A percentile compares a stretch with the other conserved stretches of the same genome.
phyloP scores from a whole-genome alignment of 768 basidiomycete species.

The Mycena leptocephala region DNA sequence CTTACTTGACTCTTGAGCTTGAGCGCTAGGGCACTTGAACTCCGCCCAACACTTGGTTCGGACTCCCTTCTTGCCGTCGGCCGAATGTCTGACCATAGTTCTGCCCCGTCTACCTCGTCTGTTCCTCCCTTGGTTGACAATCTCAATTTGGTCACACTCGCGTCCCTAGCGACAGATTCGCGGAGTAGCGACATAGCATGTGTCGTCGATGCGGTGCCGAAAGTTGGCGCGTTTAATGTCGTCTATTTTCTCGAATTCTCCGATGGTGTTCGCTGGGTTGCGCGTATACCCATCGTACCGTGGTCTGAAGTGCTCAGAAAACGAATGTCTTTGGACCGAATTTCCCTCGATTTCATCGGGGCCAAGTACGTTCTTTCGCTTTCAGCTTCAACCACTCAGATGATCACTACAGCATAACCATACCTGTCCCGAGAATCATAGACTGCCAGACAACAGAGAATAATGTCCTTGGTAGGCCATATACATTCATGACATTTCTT shows the following conservation, averaged over 20 bases:
- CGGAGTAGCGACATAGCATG: background rate
- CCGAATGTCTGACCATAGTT: background rate
- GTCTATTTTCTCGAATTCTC: conserved; percentile 24
- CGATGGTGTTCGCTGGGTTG: conserved; percentile 38
- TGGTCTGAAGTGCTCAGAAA: conserved; percentile 24
- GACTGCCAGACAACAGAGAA: conserved; percentile 21
- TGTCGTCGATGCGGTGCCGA: background rate
- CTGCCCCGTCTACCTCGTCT: background rate
- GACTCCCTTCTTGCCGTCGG: too few relatives aligned
- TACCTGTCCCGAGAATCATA: conserved; percentile 36
- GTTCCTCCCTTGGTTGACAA: background rate
- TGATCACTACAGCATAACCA: conserved; percentile 28
- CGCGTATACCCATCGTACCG: conserved; percentile 25
- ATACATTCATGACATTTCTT: conserved; percentile 34
- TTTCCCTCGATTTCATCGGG: conserved; percentile 26
- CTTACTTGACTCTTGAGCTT: too few relatives aligned
- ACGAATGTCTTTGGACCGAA: conserved; percentile 9
- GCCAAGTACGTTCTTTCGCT: background rate
- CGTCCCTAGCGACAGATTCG: background rate
- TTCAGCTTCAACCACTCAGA: too few relatives aligned
- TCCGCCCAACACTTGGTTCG: too few relatives aligned
- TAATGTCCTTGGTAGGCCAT: conserved; percentile 33
- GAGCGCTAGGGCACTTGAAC: too few relatives aligned
- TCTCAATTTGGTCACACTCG: background rate
- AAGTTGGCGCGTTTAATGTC: background rate